A percentile compares a stretch with the other conserved stretches of the same genome.
phyloP scores from a whole-genome alignment of 805 yeast species.

The Kodamaea neixiangensis region DNA sequence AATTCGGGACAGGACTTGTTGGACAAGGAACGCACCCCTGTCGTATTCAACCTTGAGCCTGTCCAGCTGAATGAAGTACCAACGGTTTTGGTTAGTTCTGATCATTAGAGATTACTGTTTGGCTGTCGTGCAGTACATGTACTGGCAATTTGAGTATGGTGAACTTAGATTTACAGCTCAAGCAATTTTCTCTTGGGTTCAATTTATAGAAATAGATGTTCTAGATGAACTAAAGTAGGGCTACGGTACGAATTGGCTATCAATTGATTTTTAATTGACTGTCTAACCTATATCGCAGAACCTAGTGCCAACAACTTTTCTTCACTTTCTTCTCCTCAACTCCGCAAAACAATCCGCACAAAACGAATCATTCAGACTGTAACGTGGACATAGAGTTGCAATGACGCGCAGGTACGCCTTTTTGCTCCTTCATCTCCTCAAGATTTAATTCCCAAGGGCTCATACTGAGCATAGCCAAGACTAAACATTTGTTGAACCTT shows the following conservation, averaged over 20 bases:
- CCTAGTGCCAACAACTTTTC: too few species aligned
- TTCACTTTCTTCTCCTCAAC: background rate
- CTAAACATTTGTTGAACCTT: background rate
- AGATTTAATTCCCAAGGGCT: background rate
- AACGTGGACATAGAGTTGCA: background rate
- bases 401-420: background rate
- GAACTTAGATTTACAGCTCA: too few species aligned
- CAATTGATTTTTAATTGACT: too few species aligned
- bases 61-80: conserved; percentile 6
- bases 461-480: background rate
- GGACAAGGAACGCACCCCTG: conserved; percentile 1
- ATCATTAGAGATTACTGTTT: conserved; percentile 7
- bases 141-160: too few species aligned
- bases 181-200: too few species aligned
- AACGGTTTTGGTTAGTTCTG: conserved; percentile 13
- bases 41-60: background rate
- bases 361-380: background rate
- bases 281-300: too few species aligned
- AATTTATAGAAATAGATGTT: too few species aligned
- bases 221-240: too few species aligned
- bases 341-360: background rate
- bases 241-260: too few species aligned
- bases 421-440: background rate
- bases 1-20: conserved; percentile 10
- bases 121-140: too few species aligned